Evolutionary conservation across 352 stramenopile species (phyloP).

Genomic region (Pythium brachiatum): DNA sequence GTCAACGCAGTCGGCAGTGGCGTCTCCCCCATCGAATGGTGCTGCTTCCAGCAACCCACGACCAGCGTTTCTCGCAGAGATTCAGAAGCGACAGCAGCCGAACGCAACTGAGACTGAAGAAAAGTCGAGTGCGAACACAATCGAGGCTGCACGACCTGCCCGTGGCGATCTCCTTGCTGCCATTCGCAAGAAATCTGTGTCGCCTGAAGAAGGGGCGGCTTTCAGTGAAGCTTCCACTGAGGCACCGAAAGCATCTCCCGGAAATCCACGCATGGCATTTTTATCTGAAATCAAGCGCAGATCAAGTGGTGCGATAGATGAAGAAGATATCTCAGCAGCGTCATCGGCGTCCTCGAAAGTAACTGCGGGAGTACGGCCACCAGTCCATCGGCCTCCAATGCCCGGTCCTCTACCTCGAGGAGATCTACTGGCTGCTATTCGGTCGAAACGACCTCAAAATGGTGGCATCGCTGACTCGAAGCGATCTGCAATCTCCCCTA

Average conservation of each 20-base stretch:
- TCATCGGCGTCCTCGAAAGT: neutral
- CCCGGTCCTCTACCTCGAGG: neutral
- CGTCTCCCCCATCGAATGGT: neutral
- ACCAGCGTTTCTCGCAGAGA: conserved; percentile 2
- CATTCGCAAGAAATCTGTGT: conserved; percentile 1
- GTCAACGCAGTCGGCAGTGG: neutral
- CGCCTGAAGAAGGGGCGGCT: neutral
- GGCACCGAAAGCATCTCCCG: neutral
- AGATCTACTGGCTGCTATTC: neutral
- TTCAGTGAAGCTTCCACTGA: neutral
- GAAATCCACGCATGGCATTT: neutral
- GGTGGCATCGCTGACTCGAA: neutral
- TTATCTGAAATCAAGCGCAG: neutral
- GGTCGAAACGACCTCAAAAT: neutral
- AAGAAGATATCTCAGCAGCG: neutral
- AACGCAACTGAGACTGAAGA: neutral
- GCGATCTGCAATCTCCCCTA: neutral
- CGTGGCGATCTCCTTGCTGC: conserved; percentile 9
- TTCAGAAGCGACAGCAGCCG: neutral
- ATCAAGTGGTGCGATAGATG: neutral
- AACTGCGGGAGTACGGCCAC: neutral
- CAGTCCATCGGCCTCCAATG: neutral
- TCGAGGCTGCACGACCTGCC: neutral
- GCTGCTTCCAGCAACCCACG: neutral
- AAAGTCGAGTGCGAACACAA: neutral